phyloP scores from a whole-genome alignment of 1,139 yeast genomes.

The Pichia sp. region DNA sequence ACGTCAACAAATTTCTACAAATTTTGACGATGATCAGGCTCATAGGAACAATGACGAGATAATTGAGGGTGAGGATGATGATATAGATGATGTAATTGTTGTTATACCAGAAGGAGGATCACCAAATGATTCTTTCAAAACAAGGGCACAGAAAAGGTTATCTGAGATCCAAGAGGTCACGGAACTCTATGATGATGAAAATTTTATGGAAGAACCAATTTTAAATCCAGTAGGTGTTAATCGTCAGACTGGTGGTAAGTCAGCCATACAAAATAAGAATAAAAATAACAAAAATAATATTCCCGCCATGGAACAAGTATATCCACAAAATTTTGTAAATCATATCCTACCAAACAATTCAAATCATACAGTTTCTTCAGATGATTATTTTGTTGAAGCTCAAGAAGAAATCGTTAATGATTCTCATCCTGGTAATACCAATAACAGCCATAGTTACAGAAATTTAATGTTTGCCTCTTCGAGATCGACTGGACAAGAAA shows the following conservation, averaged over 20 bases:
- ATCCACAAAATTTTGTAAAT: too few species aligned
- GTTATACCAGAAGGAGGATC: constrained; percentile 7
- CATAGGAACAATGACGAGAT: neutral
- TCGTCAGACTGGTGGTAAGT: constrained; percentile 18
- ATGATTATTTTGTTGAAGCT: constrained; percentile 8
- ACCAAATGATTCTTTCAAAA: constrained; percentile 3
- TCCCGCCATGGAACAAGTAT: too few species aligned
- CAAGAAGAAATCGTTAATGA: constrained; percentile 1
- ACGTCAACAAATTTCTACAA: neutral
- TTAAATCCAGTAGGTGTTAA: constrained; percentile 8
- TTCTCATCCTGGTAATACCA: constrained; percentile 1
- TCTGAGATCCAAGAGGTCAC: constrained; percentile 19
- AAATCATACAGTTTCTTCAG: neutral
- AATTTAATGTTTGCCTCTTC: constrained; percentile 7
- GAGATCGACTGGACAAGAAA: constrained; percentile 6
- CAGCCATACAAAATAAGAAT: constrained; percentile 15
- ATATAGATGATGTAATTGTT: constrained; percentile 3
- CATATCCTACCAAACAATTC: neutral
- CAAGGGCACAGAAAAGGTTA: constrained; percentile 11
- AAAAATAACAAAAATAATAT: neutral
- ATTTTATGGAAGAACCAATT: constrained; percentile 8
- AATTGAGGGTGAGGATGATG: constrained; percentile 1
- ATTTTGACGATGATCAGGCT: neutral
- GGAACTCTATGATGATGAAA: constrained; percentile 24
- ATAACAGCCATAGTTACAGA: constrained; percentile 11